phyloP scores from a whole-genome alignment of 1,139 yeast species.

The Kurtzmaniella quercitrusa region DNA sequence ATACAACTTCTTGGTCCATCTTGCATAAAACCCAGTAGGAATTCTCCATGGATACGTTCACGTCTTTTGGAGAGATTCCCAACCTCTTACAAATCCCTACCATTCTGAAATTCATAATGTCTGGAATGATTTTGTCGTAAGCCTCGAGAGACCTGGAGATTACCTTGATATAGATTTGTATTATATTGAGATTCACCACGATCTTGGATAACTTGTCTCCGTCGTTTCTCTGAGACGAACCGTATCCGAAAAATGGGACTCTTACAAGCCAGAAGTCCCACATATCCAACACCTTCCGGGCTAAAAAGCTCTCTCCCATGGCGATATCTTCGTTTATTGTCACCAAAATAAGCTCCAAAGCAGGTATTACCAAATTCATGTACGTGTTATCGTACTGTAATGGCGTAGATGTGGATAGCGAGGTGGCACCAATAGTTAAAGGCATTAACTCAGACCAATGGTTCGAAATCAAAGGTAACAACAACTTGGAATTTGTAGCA shows the following conservation, averaged over 20 bases:
- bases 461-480: constrained; percentile 65
- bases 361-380: constrained; percentile 12
- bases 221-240: neutral
- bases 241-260: constrained; percentile 8
- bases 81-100: constrained; percentile 21
- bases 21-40: constrained; percentile 9
- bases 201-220: constrained; percentile 3
- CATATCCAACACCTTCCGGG: constrained; percentile 32
- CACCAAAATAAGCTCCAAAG: constrained; percentile 22
- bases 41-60: neutral
- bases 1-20: no score
- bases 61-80: constrained; percentile 14
- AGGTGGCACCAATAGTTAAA: constrained; percentile 15
- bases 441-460: constrained; percentile 54
- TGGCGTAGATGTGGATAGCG: constrained; percentile 12
- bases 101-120: constrained; percentile 26
- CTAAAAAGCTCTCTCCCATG: constrained; percentile 27
- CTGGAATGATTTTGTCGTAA: constrained; percentile 33
- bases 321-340: constrained; percentile 26
- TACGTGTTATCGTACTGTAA: constrained; percentile 6
- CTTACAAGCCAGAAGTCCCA: constrained; percentile 25
- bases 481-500: constrained; percentile 52
- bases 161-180: constrained; percentile 17
- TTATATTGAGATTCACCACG: constrained; percentile 13
- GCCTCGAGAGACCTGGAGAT: constrained; percentile 27